These are phyloP conservation scores for Avena eriantha DNA, from an alignment of 176 grass and related monocot species.

Conservation along the genomic window DNA sequence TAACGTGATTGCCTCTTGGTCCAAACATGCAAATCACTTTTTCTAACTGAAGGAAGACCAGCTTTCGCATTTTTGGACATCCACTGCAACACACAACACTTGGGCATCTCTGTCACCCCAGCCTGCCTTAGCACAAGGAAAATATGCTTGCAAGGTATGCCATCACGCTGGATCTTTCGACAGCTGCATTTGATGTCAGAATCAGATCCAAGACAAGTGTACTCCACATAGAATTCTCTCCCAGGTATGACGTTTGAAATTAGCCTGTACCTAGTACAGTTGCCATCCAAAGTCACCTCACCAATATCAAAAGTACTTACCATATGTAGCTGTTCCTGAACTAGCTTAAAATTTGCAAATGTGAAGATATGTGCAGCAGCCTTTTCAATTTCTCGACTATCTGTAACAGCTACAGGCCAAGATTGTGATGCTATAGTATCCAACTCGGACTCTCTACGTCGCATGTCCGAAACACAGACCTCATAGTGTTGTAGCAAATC, in stretches of 20 bases:
- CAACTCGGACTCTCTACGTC: too few species aligned
- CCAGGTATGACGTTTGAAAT: neutral
- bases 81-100: neutral
- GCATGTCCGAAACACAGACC: too few species aligned
- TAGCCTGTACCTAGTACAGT: neutral
- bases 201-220: neutral
- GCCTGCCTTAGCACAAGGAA: neutral
- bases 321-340: neutral
- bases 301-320: neutral
- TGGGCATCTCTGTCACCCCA: neutral
- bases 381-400: too few species aligned
- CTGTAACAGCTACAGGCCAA: too few species aligned
- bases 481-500: too few species aligned
- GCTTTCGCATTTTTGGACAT: neutral
- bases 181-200: neutral
- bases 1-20: neutral
- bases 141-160: constrained; percentile 1
- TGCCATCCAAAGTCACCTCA: neutral
- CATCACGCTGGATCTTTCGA: neutral
- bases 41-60: neutral
- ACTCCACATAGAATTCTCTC: neutral
- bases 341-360: neutral
- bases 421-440: too few species aligned
- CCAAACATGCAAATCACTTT: constrained; percentile 21
- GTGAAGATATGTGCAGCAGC: neutral